Evolutionary conservation across 345 rosid genomes (phyloP), one percentile per base, ranked within the genome.

Genomic region (Clausena lansium): DNA sequence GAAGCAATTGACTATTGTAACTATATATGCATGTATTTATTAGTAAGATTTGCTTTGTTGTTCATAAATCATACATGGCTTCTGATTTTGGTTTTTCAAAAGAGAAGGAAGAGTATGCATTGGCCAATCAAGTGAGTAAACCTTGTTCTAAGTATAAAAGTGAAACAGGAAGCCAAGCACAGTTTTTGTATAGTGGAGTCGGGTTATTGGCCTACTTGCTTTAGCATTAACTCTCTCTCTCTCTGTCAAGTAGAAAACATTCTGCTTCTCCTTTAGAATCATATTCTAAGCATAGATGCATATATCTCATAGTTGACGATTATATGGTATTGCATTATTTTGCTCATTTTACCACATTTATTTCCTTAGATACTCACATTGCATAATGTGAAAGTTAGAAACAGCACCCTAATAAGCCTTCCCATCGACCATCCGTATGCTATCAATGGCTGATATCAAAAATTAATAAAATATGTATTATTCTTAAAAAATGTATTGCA

Each of bases 381-480:
- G 70, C 98, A 96, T 76, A 96, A 92, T 76, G 97, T 96, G 84
- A 86, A 90, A 98, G 79, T 98, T 97, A 61, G 97, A 95, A 92
- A 79, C 85, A 83, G 63, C 82, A 79, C 64, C 78, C 77, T 4
- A 86, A 80, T 74, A 58, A 33, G 74, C 72, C 81, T 52, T 78
- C 80, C 50, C 98, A 91, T 78, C 92, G 92, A 76, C 98, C 99
- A 35, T 50, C 99, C n/a, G 93, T 97, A 36, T 87, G 99, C 85
- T 94, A 38, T 85, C 94, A 84, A 94, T 97, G 6, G 99, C 98
- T 45, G 99, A 96, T 83, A n/a, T n/a, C n/a, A n/a, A n/a, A n/a
- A n/a, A n/a, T n/a, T n/a, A n/a, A n/a, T n/a, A n/a, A n/a, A n/a
- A n/a, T n/a, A n/a, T n/a, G n/a, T n/a, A n/a, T n/a, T n/a, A n/a